Evolutionary conservation across 192 early-diverging fungal genomes (phyloP), one percentile per base, ranked within the genome.

Genomic region (Spizellomyces sp.): DNA sequence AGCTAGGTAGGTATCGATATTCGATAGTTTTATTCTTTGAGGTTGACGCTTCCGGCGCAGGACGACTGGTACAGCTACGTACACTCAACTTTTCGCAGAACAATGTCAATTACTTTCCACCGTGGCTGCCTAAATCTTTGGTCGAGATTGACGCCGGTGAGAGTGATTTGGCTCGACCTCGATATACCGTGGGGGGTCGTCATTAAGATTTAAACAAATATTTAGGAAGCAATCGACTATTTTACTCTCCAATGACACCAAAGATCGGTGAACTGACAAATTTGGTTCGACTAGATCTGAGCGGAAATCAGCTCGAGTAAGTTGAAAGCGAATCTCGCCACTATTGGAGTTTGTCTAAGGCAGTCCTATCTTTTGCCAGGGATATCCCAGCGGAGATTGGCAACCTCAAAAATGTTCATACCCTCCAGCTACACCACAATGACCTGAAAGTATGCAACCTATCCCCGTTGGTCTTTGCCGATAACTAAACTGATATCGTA

Each of bases 221-320:
- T 36, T 7, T 43, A 71, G 78, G 45, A 15, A 64, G 77, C 58
- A 84, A 84, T 61, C 60, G 83, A 22, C 73, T 84, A 5, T 84
- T 84, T 67, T 83, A 77, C 56, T 78, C 73, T 6, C 77, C 79
- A 15, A 83, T 84, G 70, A 70, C 81, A n/a, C 79, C 81, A 8
- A 78, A 75, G 44, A 83, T 83, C 48, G 77, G 76, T 10, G 71
- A 82, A 19, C 69, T 83, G n/a, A 48, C 41, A 9, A 78, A 81
- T 58, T 58, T 83, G 4, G 15, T n/a, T 7, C 21, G 42, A 12
- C 55, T 83, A 58, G 77, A 83, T 45, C 56, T 83, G 9, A 66
- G 66, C 36, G 60, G 57, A 22, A 84, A 83, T 48, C 81, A 84
- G 65, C 64, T 84, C 21, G 81, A 83, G 75, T 84, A 61, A 48